Conservation (phyloP, 257 asterid species). For the Solanum paucissectum region DNA sequence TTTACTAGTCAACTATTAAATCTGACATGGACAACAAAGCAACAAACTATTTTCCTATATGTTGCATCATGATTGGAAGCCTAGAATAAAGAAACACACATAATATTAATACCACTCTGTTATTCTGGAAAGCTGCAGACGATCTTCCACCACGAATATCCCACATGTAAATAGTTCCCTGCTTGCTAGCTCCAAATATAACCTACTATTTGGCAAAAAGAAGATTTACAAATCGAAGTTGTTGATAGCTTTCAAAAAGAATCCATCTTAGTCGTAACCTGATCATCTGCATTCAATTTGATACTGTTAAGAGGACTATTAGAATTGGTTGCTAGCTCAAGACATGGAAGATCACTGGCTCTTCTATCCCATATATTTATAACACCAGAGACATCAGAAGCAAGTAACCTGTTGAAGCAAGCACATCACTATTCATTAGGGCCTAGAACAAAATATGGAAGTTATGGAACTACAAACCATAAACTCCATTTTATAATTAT, state of each 20-base stretch:
- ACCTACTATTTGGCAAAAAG: conserved; percentile 35
- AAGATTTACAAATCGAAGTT: neutral
- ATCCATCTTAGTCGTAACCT: conserved; percentile 30
- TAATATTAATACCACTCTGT: conserved; percentile 46
- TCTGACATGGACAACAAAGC: neutral
- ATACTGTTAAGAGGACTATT: conserved; percentile 59
- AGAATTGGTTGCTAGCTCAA: conserved; percentile 56
- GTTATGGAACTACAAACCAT: neutral
- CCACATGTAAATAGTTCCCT: conserved; percentile 73
- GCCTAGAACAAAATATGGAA: neutral
- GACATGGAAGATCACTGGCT: conserved; percentile 57
- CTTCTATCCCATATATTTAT: conserved; percentile 94
- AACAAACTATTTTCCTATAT: neutral
- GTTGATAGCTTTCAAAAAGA: neutral
- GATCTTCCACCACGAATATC: conserved; percentile 92
- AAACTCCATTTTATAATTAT: neutral
- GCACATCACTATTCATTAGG: neutral
- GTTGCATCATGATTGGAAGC: neutral
- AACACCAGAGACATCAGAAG: conserved; percentile 72
- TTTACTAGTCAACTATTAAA: neutral
- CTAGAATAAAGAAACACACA: neutral
- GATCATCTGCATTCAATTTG: conserved; percentile 60
- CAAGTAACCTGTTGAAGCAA: conserved; percentile 53
- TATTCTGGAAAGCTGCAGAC: conserved; percentile 52
- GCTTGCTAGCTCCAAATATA: conserved; percentile 78